Percentiles rank a stretch among this genome's conserved stretches.
These are phyloP conservation scores for Russula vinacea DNA, from an alignment of 768 basidiomycete species.

Conservation along the genomic window DNA sequence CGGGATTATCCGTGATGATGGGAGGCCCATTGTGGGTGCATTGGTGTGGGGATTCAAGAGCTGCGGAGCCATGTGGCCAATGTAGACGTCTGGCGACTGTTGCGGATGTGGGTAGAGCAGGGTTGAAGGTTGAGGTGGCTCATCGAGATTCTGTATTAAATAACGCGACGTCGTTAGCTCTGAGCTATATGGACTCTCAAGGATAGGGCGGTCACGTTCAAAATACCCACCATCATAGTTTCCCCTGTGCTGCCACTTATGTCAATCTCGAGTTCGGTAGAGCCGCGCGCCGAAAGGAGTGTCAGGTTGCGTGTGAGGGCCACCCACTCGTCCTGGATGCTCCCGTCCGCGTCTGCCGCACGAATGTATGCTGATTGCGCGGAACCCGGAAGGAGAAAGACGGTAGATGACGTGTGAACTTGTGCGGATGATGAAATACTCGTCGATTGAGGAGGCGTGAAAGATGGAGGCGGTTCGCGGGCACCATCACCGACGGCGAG, in stretches of 20 bases:
- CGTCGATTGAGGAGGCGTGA: slow-evolving; percentile 26
- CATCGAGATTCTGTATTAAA: slow-evolving; percentile 22
- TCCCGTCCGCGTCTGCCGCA: slow-evolving; percentile 25
- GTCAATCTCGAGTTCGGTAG: neutral
- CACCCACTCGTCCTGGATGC: slow-evolving; percentile 57
- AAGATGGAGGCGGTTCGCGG: slow-evolving; percentile 20
- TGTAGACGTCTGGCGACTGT: slow-evolving; percentile 27
- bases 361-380: neutral
- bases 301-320: slow-evolving; percentile 61
- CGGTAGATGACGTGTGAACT: slow-evolving; percentile 1
- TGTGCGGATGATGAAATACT: slow-evolving; percentile 34
- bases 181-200: slow-evolving; percentile 6
- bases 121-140: slow-evolving; percentile 1
- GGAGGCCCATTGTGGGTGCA: neutral
- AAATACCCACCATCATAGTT: slow-evolving; percentile 41
- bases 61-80: slow-evolving; percentile 35
- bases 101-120: slow-evolving; percentile 24
- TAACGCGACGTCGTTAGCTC: neutral
- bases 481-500: slow-evolving; percentile 39
- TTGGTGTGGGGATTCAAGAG: neutral
- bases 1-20: neutral
- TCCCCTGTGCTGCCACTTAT: slow-evolving; percentile 38
- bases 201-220: neutral
- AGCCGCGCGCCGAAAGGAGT: slow-evolving; percentile 37
- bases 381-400: slow-evolving; percentile 6